phyloP scores from a whole-genome alignment of 495 filamentous ascomycete genomes.

The Penicillium parvum region DNA sequence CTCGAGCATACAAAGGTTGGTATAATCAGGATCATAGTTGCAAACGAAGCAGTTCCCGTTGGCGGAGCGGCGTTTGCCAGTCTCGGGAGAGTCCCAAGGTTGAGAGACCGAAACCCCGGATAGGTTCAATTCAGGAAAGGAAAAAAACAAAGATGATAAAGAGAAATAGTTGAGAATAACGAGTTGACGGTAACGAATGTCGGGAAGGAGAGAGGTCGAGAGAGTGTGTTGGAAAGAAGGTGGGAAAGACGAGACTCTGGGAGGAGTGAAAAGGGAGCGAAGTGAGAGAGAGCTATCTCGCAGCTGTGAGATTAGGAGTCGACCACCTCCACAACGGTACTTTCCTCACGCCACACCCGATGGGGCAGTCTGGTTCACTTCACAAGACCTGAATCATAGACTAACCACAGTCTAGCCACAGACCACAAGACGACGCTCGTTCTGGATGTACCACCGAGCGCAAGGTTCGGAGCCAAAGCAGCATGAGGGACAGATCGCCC shows the following conservation, averaged over 20 bases:
- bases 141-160: conserved; percentile 5
- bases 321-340: background rate
- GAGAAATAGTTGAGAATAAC: conserved; percentile 3
- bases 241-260: background rate
- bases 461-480: background rate
- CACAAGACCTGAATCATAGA: too few species aligned
- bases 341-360: conserved; percentile 11
- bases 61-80: conserved; percentile 16
- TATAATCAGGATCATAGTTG: conserved; percentile 19
- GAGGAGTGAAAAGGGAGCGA: conserved; percentile 3
- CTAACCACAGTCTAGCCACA: background rate
- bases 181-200: conserved; percentile 6
- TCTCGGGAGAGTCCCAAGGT: conserved; percentile 2
- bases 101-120: background rate
- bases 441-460: conserved; percentile 7
- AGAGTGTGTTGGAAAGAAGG: too few species aligned
- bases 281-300: conserved; percentile 4
- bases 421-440: background rate
- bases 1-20: conserved; percentile 6
- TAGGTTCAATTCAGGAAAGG: background rate
- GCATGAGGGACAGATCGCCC: too few species aligned
- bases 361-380: too few species aligned
- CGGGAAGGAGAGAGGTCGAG: background rate
- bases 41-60: conserved; percentile 1
- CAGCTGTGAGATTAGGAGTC: conserved; percentile 4